These are phyloP conservation scores for Cerrena zonata DNA, from an alignment of 1,284 basidiomycete species.

Conservation along the genomic window DNA sequence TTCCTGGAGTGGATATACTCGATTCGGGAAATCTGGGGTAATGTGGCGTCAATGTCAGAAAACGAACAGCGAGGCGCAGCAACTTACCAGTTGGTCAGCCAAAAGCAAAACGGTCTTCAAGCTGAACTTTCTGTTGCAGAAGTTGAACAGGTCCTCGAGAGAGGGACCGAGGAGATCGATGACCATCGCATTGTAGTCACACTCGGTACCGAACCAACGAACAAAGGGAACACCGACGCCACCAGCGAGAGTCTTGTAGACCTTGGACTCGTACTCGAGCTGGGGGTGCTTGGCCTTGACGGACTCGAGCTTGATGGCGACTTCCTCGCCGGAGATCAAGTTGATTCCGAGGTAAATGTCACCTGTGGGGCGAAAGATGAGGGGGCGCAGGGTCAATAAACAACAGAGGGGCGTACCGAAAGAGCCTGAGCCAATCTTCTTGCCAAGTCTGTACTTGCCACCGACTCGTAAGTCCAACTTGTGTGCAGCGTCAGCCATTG, in stretches of 20 bases:
- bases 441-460: conserved; percentile 97
- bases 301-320: conserved; percentile 99
- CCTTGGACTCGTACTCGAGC: conserved; percentile 96
- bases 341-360: conserved; percentile 99
- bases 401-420: conserved; percentile 65
- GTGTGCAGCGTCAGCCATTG: conserved; percentile 69
- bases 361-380: conserved; percentile 43
- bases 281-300: conserved; percentile 99
- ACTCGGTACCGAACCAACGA: conserved; percentile 97
- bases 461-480: conserved; percentile 92
- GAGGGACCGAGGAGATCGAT: conserved; percentile 95
- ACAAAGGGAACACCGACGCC: conserved; percentile 98
- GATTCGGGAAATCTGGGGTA: conserved; percentile 85
- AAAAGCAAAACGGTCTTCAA: conserved; percentile 96
- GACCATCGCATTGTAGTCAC: conserved; percentile 99
- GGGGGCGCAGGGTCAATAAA: not conserved
- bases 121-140: conserved; percentile 97
- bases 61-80: not conserved
- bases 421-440: conserved; percentile 99
- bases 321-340: conserved; percentile 99
- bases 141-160: conserved; percentile 99
- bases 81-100: conserved; percentile 88
- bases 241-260: conserved; percentile 95
- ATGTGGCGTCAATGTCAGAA: not conserved
- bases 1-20: conserved; percentile 99